These are phyloP conservation scores for Saccharomycopsis hybrid DNA, from an alignment of 1,139 yeast genomes.

Conservation along the genomic window DNA sequence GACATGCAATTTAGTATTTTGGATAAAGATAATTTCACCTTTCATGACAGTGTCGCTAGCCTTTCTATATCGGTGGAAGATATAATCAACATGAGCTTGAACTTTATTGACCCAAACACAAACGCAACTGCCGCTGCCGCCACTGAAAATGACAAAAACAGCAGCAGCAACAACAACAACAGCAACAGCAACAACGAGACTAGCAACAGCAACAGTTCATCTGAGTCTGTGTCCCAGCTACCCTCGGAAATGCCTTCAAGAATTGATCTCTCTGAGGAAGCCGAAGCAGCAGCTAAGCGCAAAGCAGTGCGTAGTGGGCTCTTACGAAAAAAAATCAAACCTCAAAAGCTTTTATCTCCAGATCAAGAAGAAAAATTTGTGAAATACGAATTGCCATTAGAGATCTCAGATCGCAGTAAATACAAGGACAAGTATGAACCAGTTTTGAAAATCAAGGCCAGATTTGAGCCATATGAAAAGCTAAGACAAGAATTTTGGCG, in stretches of 20 bases:
- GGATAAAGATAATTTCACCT: slow-evolving; percentile 79
- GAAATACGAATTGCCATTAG: slow-evolving; percentile 32
- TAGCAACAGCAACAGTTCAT: slow-evolving; percentile 15
- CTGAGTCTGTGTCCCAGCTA: neutral
- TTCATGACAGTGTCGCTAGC: slow-evolving; percentile 75
- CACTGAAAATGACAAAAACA: no score
- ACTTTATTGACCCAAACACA: slow-evolving; percentile 28
- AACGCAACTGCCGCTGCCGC: no score
- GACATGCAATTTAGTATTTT: slow-evolving; percentile 65
- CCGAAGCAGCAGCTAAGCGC: neutral
- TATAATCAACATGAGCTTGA: slow-evolving; percentile 30
- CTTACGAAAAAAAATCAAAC: slow-evolving; percentile 20
- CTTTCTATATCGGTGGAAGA: slow-evolving; percentile 49
- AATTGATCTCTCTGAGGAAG: neutral
- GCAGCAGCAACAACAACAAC: no score
- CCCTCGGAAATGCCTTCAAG: neutral
- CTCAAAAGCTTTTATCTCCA: slow-evolving; percentile 13
- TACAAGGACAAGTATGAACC: slow-evolving; percentile 41
- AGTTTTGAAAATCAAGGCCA: slow-evolving; percentile 49
- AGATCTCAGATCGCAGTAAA: slow-evolving; percentile 28
- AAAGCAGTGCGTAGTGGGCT: slow-evolving; percentile 18
- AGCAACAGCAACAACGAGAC: slow-evolving; percentile 19
- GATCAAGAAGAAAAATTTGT: slow-evolving; percentile 20
- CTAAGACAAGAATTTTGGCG: slow-evolving; percentile 70
- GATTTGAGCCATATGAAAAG: slow-evolving; percentile 61